These are phyloP conservation scores for Truncatella angustata DNA, from an alignment of 2,329 filamentous ascomycete genomes.

Conservation along the genomic window DNA sequence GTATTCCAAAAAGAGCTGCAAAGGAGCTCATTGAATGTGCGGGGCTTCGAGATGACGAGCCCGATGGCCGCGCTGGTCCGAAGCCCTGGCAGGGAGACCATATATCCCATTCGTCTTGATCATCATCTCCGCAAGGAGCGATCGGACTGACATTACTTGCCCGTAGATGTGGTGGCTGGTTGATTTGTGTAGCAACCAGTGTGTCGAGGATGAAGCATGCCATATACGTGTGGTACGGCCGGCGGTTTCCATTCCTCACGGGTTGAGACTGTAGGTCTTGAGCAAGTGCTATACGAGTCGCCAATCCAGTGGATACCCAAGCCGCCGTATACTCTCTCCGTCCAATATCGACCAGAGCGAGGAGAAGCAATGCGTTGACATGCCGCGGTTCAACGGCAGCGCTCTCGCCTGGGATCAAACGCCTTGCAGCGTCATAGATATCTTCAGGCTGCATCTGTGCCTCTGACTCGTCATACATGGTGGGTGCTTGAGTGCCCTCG, in stretches of 20 bases:
- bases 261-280: slow-evolving; percentile 36
- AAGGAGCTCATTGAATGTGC: slow-evolving; percentile 22
- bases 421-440: slow-evolving; percentile 50
- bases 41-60: slow-evolving; percentile 16
- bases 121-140: slow-evolving; percentile 57
- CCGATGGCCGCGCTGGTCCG: slow-evolving; percentile 18
- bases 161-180: slow-evolving; percentile 48
- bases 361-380: slow-evolving; percentile 54
- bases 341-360: slow-evolving; percentile 63
- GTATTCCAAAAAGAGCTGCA: slow-evolving; percentile 17
- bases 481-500: slow-evolving; percentile 23
- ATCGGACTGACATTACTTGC: slow-evolving; percentile 42
- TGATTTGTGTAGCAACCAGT: slow-evolving; percentile 50
- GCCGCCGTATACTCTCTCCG: slow-evolving; percentile 55
- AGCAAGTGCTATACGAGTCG: slow-evolving; percentile 52
- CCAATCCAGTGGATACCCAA: slow-evolving; percentile 64
- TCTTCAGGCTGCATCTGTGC: slow-evolving; percentile 29
- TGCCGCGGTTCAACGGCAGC: slow-evolving; percentile 48
- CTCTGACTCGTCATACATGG: slow-evolving; percentile 8
- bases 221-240: slow-evolving; percentile 43
- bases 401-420: slow-evolving; percentile 47
- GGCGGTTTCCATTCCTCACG: slow-evolving; percentile 17
- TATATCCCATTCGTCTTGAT: slow-evolving; percentile 71
- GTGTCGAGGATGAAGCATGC: slow-evolving; percentile 64
- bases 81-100: slow-evolving; percentile 56